Percentiles rank a stretch among this genome's conserved stretches.
Evolutionary conservation across 2,329 filamentous ascomycete genomes (phyloP).

Genomic region (Fusarium veterinarium): DNA sequence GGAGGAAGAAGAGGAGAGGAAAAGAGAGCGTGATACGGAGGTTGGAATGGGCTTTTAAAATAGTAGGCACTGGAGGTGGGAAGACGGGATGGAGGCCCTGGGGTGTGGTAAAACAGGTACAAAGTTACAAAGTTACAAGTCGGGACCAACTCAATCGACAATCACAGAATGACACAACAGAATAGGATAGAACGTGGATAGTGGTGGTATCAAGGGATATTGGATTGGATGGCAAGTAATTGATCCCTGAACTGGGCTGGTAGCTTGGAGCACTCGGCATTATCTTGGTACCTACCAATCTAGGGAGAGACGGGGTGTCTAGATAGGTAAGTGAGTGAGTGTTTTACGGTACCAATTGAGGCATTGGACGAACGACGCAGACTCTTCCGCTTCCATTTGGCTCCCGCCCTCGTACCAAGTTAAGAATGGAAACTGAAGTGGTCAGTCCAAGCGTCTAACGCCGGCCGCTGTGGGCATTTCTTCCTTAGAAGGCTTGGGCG

Average conservation of each 20-base stretch:
- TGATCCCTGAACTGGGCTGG: conserved; percentile 3
- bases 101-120: conserved; percentile 1
- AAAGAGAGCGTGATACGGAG: conserved; percentile 31
- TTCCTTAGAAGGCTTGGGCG: conserved; percentile 32
- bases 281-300: conserved; percentile 11
- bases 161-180: neutral
- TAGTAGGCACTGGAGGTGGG: conserved; percentile 1
- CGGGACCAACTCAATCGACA: conserved; percentile 4
- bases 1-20: conserved; percentile 34
- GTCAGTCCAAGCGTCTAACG: conserved; percentile 19
- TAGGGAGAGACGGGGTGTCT: conserved; percentile 5
- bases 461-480: conserved; percentile 10
- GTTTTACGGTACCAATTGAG: neutral
- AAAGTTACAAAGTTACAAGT: neutral
- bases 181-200: conserved; percentile 1
- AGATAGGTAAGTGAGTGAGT: conserved; percentile 3
- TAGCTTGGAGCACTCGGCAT: conserved; percentile 3
- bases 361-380: neutral
- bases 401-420: neutral
- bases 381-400: neutral
- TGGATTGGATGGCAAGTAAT: conserved; percentile 21
- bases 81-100: neutral
- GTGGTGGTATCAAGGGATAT: conserved; percentile 30
- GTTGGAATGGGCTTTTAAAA: conserved; percentile 44
- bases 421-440: neutral